These are phyloP conservation scores for Quercus suber DNA, from an alignment of 306 rosid genomes.

Conservation along the genomic window DNA sequence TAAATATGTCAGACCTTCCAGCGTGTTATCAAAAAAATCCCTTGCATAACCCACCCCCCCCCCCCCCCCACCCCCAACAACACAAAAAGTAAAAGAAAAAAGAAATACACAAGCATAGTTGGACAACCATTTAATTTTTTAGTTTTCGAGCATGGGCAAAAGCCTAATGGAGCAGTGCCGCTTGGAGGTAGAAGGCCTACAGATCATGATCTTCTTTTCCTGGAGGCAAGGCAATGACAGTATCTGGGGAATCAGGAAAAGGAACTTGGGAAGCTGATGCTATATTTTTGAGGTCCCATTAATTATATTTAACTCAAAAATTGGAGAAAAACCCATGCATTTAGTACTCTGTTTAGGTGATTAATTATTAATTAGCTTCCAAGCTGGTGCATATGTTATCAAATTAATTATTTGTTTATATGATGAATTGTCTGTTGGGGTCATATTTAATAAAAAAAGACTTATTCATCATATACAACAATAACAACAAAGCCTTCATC, in stretches of 20 bases:
- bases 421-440: not conserved
- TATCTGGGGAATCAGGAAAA: not conserved
- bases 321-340: not conserved
- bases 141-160: not conserved
- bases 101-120: not conserved
- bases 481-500: too few species aligned
- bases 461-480: too few species aligned
- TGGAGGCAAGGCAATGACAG: slow-evolving; percentile 4
- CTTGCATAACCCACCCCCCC: not conserved
- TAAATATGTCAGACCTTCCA: not conserved
- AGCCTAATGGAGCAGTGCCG: not conserved
- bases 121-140: not conserved
- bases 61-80: not conserved
- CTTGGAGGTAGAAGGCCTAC: slow-evolving; percentile 7
- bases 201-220: slow-evolving; percentile 20
- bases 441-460: not conserved
- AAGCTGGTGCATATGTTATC: not conserved
- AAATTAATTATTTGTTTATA: not conserved
- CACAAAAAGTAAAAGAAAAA: not conserved
- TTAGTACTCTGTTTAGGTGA: not conserved
- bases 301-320: not conserved
- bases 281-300: not conserved
- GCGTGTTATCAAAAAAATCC: not conserved
- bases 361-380: not conserved
- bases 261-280: not conserved